Evolutionary conservation across 805 yeast genomes (phyloP).

Genomic region (Starmera dryadoides): DNA sequence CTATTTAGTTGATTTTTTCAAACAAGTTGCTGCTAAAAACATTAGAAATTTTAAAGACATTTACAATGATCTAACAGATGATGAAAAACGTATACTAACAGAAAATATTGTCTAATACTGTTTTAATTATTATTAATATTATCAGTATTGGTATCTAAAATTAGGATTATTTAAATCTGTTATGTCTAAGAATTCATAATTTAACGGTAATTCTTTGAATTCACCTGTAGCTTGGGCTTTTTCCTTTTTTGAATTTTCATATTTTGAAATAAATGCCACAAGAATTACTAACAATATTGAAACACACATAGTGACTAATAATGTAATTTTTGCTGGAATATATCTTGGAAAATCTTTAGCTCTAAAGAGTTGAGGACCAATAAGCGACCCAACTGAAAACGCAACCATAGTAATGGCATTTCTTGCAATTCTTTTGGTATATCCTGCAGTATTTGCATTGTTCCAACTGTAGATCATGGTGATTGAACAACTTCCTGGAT

Average conservation of each 20-base stretch:
- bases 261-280: constrained; percentile 31
- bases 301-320: constrained; percentile 42
- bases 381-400: constrained; percentile 45
- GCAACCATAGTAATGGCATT: constrained; percentile 46
- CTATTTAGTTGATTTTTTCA: constrained; percentile 44
- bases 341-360: constrained; percentile 41
- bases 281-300: constrained; percentile 33
- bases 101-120: constrained; percentile 35
- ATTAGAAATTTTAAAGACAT: constrained; percentile 43
- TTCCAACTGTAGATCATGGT: constrained; percentile 54
- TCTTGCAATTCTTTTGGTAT: constrained; percentile 45
- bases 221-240: background rate
- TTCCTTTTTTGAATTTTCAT: constrained; percentile 45
- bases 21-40: constrained; percentile 43
- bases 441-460: constrained; percentile 51
- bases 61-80: constrained; percentile 40
- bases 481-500: constrained; percentile 48
- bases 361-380: constrained; percentile 58
- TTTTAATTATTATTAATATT: background rate
- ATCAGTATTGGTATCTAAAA: too few relatives aligned
- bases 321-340: constrained; percentile 48
- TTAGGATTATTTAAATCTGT: constrained; percentile 2
- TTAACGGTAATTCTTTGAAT: background rate
- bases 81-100: constrained; percentile 45
- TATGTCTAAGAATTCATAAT: constrained; percentile 1